These are phyloP conservation scores for Lactarius sanguifluus DNA, from an alignment of 768 basidiomycete genomes.

Conservation along the genomic window DNA sequence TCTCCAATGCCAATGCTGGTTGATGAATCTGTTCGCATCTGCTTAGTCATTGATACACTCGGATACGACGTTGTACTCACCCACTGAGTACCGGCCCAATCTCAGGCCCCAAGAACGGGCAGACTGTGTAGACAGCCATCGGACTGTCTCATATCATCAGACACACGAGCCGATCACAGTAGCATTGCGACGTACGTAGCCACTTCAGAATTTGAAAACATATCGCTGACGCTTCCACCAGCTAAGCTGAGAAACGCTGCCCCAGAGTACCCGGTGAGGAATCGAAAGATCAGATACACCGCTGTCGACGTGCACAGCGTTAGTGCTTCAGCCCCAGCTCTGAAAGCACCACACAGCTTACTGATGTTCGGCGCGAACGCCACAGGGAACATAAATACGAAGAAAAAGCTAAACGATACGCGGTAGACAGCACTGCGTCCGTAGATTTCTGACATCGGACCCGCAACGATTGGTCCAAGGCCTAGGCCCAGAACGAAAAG, in stretches of 20 bases:
- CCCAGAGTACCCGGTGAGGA: conserved; percentile 55
- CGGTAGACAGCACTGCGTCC: conserved; percentile 66
- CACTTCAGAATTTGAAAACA: conserved; percentile 55
- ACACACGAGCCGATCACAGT: not conserved
- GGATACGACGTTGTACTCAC: conserved; percentile 39
- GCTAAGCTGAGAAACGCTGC: conserved; percentile 61
- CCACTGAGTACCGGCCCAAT: conserved; percentile 59
- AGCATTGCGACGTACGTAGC: conserved; percentile 48
- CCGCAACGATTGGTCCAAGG: conserved; percentile 36
- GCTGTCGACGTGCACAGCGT: conserved; percentile 36
- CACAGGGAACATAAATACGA: conserved; percentile 65
- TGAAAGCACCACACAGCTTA: conserved; percentile 34
- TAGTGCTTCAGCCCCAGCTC: not conserved
- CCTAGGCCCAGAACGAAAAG: conserved; percentile 42
- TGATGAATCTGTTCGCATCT: conserved; percentile 11
- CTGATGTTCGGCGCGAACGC: conserved; percentile 70
- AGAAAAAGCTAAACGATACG: conserved; percentile 58
- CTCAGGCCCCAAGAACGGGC: conserved; percentile 58
- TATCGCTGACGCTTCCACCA: conserved; percentile 59
- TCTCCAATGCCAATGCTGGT: conserved; percentile 58
- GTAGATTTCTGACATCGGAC: conserved; percentile 50
- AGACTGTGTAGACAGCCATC: conserved; percentile 55
- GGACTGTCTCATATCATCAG: conserved; percentile 38
- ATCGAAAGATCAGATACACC: conserved; percentile 61
- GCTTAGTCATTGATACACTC: not conserved